Evolutionary conservation across 306 rosid species (phyloP).

Genomic region (Cucurbita pepo): DNA sequence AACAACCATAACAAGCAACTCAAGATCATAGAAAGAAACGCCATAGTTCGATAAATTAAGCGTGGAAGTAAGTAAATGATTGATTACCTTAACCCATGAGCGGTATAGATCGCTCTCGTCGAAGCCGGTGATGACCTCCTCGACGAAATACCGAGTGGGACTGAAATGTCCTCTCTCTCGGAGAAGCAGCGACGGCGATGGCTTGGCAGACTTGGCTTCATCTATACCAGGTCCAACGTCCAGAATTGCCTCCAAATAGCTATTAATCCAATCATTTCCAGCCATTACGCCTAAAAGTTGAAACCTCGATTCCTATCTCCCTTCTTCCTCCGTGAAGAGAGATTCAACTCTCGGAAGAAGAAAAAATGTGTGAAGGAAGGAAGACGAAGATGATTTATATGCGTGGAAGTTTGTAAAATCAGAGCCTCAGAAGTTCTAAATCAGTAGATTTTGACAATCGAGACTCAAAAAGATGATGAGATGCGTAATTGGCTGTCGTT

Average conservation of each 20-base stretch:
- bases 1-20: not conserved
- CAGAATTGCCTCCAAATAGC: conserved; percentile 83
- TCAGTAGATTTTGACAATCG: not conserved
- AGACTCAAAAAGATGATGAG: not conserved
- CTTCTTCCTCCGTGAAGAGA: not conserved
- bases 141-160: conserved; percentile 91
- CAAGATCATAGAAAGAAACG: not conserved
- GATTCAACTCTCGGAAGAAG: not conserved
- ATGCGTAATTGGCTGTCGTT: not conserved
- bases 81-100: conserved; percentile 74
- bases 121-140: conserved; percentile 82
- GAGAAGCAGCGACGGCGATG: conserved; percentile 57
- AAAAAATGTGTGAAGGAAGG: not conserved
- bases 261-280: conserved; percentile 92
- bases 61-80: not conserved
- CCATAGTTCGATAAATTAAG: not conserved
- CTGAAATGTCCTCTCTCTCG: conserved; percentile 88
- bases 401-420: not conserved
- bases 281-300: conserved; percentile 30
- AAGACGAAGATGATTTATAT: not conserved
- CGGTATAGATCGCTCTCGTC: conserved; percentile 98
- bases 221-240: conserved; percentile 85
- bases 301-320: not conserved
- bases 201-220: conserved; percentile 35
- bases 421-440: not conserved